Percentiles rank a stretch among this genome's conserved stretches.
Conservation (phyloP, 257 asterid species). For the Thymus mandschuricus region DNA sequence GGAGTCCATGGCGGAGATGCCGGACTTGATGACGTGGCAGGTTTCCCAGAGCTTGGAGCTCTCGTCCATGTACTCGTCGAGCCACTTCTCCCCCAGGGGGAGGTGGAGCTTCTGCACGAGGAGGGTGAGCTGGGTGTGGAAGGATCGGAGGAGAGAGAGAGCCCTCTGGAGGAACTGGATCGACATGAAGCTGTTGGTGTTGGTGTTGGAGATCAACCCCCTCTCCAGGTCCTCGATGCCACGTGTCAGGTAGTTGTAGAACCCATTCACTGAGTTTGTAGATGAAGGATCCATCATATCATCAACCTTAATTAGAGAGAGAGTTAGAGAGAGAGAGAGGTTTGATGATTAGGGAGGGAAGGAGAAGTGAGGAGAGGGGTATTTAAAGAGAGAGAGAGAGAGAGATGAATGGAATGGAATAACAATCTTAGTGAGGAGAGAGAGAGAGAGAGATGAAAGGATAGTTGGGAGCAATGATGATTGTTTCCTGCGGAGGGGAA, state of each 20-base stretch:
- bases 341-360: conserved; percentile 10
- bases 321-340: not conserved
- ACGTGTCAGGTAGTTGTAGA: conserved; percentile 69
- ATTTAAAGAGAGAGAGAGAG: no score
- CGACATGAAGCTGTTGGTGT: conserved; percentile 89
- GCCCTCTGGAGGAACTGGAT: conserved; percentile 78
- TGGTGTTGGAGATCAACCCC: conserved; percentile 57
- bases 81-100: conserved; percentile 95
- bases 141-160: conserved; percentile 72
- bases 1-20: conserved; percentile 67
- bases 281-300: conserved; percentile 82
- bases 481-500: conserved; percentile 89
- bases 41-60: conserved; percentile 92
- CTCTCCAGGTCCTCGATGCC: conserved; percentile 90
- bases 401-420: conserved; percentile 34
- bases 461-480: conserved; percentile 94
- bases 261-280: conserved; percentile 83
- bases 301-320: no score
- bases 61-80: conserved; percentile 95
- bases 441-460: conserved; percentile 27
- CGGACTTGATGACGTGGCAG: conserved; percentile 77
- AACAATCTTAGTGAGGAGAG: conserved; percentile 42
- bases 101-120: conserved; percentile 81
- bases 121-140: conserved; percentile 69
- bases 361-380: conserved; percentile 36